phyloP scores from a whole-genome alignment of 2,329 filamentous ascomycete genomes.

The Hortaea werneckii region DNA sequence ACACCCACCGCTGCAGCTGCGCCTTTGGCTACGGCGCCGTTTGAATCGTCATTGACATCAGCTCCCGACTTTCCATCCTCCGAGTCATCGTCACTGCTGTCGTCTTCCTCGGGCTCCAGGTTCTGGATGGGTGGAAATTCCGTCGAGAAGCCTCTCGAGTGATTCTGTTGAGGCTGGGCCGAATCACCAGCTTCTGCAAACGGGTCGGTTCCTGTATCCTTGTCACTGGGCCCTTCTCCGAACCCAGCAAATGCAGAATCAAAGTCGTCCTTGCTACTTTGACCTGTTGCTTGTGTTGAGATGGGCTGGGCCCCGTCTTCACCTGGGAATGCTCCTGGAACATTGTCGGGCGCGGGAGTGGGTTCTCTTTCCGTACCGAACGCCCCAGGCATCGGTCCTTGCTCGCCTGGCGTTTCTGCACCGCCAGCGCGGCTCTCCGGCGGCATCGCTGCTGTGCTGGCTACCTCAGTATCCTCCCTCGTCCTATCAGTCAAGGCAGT shows the following conservation, averaged over 20 bases:
- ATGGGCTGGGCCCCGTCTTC: slow-evolving; percentile 49
- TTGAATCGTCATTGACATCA: background rate
- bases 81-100: slow-evolving; percentile 61
- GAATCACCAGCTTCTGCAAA: slow-evolving; percentile 32
- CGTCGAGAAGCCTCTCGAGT: slow-evolving; percentile 20
- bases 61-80: slow-evolving; percentile 91
- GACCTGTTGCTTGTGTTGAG: background rate
- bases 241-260: slow-evolving; percentile 78
- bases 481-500: slow-evolving; percentile 42
- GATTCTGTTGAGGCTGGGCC: slow-evolving; percentile 28
- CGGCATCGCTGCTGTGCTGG: slow-evolving; percentile 42
- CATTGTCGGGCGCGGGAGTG: slow-evolving; percentile 6
- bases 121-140: slow-evolving; percentile 95
- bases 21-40: slow-evolving; percentile 3
- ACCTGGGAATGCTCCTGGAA: slow-evolving; percentile 41
- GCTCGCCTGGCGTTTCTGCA: slow-evolving; percentile 16
- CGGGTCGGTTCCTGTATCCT: slow-evolving; percentile 12
- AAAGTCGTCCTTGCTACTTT: slow-evolving; percentile 46
- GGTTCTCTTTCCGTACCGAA: slow-evolving; percentile 9
- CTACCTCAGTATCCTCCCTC: slow-evolving; percentile 32
- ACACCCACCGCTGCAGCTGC: slow-evolving; percentile 2
- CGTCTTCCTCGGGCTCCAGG: slow-evolving; percentile 72
- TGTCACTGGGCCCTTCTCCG: slow-evolving; percentile 22
- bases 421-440: slow-evolving; percentile 23
- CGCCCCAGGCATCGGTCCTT: slow-evolving; percentile 25